Conservation (phyloP, 2,329 filamentous ascomycete genomes). For the Neonectria coccinea region DNA sequence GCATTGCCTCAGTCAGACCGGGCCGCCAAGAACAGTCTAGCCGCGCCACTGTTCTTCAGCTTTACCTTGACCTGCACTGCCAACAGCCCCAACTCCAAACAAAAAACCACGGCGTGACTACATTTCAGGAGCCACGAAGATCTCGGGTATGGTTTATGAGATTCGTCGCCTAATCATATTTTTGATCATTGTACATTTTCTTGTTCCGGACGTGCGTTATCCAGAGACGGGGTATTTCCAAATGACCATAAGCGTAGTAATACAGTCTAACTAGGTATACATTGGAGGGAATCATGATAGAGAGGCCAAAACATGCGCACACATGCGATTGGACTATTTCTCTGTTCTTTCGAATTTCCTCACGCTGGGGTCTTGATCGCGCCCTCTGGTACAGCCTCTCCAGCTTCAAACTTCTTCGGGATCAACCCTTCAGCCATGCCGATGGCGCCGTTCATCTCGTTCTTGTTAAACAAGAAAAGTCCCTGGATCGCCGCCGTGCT, state of each 20-base stretch:
- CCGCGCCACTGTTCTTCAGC: slow-evolving; percentile 15
- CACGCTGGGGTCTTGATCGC: slow-evolving; percentile 57
- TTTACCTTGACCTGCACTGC: slow-evolving; percentile 1
- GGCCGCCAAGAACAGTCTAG: slow-evolving; percentile 20
- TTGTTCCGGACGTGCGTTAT: not conserved
- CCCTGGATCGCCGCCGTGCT: slow-evolving; percentile 95
- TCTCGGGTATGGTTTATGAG: not conserved
- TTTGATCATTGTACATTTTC: slow-evolving; percentile 21
- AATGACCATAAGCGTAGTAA: slow-evolving; percentile 10
- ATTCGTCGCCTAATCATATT: not conserved
- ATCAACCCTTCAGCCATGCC: slow-evolving; percentile 78
- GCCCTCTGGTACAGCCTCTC: slow-evolving; percentile 52
- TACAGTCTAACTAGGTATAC: slow-evolving; percentile 16
- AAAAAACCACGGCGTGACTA: too few relatives aligned
- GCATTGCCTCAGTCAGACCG: slow-evolving; percentile 26
- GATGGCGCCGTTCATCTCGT: slow-evolving; percentile 88
- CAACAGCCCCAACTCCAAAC: not conserved
- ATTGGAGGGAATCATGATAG: slow-evolving; percentile 15
- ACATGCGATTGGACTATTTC: slow-evolving; percentile 3
- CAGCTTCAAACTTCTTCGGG: slow-evolving; percentile 66
- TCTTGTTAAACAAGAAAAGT: slow-evolving; percentile 95
- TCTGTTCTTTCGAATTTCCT: slow-evolving; percentile 21
- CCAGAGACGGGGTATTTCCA: slow-evolving; percentile 30
- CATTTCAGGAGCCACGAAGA: too few relatives aligned
- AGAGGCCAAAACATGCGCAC: slow-evolving; percentile 32